phyloP scores from a whole-genome alignment of 164 flowering plant genomes.

The Warburgia ugandensis region DNA sequence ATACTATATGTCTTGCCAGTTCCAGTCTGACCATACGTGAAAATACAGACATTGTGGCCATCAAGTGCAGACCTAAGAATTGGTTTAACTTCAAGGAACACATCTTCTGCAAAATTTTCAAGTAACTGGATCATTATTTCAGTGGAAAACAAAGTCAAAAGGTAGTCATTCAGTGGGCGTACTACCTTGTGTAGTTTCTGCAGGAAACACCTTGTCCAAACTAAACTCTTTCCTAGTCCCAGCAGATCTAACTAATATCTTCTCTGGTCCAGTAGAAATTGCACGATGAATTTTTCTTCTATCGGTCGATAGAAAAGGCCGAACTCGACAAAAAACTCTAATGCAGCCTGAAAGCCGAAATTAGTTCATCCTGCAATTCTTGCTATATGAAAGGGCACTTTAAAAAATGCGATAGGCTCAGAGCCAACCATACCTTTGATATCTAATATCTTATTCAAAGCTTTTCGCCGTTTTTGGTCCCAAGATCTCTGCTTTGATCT shows the following conservation, averaged over 20 bases:
- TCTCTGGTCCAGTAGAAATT: conserved; percentile 39
- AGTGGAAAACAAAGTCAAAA: neutral
- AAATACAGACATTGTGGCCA: conserved; percentile 71
- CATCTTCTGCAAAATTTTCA: conserved; percentile 46
- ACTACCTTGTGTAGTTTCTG: conserved; percentile 59
- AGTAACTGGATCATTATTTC: conserved; percentile 6
- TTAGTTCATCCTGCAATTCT: too few species aligned
- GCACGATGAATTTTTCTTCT: conserved; percentile 35
- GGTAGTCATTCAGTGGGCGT: conserved; percentile 6
- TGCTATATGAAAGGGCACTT: too few species aligned
- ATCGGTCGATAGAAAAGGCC: conserved; percentile 38
- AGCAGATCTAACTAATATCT: conserved; percentile 34
- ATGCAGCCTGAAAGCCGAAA: conserved; percentile 65
- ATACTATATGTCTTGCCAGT: conserved; percentile 93
- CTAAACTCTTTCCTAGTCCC: conserved; percentile 51
- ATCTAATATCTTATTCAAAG: conserved; percentile 61
- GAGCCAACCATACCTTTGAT: conserved; percentile 50
- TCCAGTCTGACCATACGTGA: conserved; percentile 93
- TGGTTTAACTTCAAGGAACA: conserved; percentile 66
- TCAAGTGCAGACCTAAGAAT: conserved; percentile 78
- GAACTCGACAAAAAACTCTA: conserved; percentile 70
- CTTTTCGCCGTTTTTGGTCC: conserved; percentile 47
- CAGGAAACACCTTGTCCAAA: conserved; percentile 64
- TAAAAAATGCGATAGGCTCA: neutral
- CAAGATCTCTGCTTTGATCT: conserved; percentile 36